Conservation (phyloP, 2,329 filamentous ascomycete genomes). For the Diplocarpon rosae region DNA sequence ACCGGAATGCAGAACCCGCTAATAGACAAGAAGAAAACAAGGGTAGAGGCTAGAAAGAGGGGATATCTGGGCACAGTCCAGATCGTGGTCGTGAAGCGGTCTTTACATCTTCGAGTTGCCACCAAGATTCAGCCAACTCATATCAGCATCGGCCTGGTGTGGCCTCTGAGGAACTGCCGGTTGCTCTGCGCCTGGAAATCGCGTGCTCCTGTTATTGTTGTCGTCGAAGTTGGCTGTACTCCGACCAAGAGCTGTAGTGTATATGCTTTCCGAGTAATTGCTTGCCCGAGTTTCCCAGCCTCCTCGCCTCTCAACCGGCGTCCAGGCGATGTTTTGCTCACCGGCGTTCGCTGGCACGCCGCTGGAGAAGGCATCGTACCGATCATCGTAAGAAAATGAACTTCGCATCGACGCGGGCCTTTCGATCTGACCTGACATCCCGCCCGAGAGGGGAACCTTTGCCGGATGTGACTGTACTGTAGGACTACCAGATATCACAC, state of each 20-base stretch:
- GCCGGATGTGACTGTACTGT: conserved; percentile 45
- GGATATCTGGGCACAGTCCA: conserved; percentile 4
- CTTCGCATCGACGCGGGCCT: conserved; percentile 36
- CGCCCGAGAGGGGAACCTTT: conserved; percentile 41
- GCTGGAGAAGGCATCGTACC: conserved; percentile 44
- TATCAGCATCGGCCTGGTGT: conserved; percentile 39
- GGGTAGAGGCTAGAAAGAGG: conserved; percentile 5
- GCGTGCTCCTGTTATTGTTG: conserved; percentile 9
- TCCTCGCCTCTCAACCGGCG: conserved; percentile 28
- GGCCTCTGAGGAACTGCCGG: conserved; percentile 10
- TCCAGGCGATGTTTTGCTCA: conserved; percentile 26
- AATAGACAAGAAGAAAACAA: conserved; percentile 9
- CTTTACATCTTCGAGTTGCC: conserved; percentile 18
- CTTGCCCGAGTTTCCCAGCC: conserved; percentile 36
- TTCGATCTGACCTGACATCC: conserved; percentile 51
- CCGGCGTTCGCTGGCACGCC: conserved; percentile 49
- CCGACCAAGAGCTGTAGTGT: conserved; percentile 32
- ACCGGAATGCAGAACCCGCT: conserved; percentile 9
- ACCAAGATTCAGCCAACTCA: conserved; percentile 72
- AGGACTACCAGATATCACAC: conserved; percentile 59
- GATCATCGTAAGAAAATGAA: conserved; percentile 24
- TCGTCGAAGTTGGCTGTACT: conserved; percentile 17
- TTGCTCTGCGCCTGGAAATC: conserved; percentile 8
- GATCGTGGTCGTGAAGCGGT: not conserved
- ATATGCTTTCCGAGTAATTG: conserved; percentile 39